Base-by-base conservation (phyloP, 352 stramenopile genomes). In the Globisporangium middletonii region DNA sequence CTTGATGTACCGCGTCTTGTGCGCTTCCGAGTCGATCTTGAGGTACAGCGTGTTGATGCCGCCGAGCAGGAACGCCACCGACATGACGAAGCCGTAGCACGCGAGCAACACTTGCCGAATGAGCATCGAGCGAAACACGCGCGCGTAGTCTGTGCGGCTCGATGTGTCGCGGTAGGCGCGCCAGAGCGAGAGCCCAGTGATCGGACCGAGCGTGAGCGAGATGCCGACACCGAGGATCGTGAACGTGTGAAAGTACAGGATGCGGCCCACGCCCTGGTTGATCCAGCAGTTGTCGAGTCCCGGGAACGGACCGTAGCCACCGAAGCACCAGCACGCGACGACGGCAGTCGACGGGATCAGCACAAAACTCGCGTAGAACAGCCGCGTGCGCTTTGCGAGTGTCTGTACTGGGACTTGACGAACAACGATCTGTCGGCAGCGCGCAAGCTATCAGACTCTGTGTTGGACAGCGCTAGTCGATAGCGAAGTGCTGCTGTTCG, bases 251-350 rank as follows among this genome's bases (percentile, higher is more conserved):
- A 72, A 75, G 52, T 69, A 72, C 2, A 75, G 43, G 5, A 75
- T 53, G 47, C 67, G 67, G 15, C 64, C 64, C 15, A 59, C 41
- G n/a, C 57, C 60, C 8, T 60, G 60, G n/a, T 63, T 54, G 54
- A 75, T 72, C 67, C 63, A 75, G 57, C 67, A 75, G 30, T 69
- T 72, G 53, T 75, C 63, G 30, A 72, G 63, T 4, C 63, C 67
- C 23, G 56, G 59, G 33, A 71, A 73, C 33, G 67, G 67, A 4
- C 63, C 63, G 27, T 71, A 73, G 43, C 52, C 53, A 2, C 52
- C 63, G 26, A 73, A 73, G 27, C 59, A 52, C 28, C 57, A 73
- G 60, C 67, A 73, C 37, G 53, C 53, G 11, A 33, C 46, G 4
- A 71, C 67, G 1, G 59, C 59, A 26, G 63, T 52, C 28, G 59